Base-by-base conservation (phyloP, 805 yeast genomes). In the Wickerhamomyces kurtzmanii region DNA sequence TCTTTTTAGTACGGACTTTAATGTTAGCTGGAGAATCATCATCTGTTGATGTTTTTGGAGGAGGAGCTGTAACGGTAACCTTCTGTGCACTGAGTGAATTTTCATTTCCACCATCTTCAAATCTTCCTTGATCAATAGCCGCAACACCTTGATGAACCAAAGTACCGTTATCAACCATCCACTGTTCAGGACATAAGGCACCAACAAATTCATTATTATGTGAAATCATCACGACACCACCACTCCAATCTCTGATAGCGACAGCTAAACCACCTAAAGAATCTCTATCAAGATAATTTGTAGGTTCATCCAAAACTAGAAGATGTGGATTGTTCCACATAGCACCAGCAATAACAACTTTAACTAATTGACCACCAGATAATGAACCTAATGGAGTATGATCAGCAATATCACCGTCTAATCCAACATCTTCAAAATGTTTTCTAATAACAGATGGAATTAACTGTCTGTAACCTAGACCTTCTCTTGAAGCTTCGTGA, bases 301-400 rank as follows among this genome's bases (percentile, higher is more conserved):
- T 89, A 54, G 98, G 98, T 71, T 89, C 98, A 59, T 89, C 98
- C 36, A 89, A 69, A 23, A 89, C 98, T 39, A 89, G 71, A 57
- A 89, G 71, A 57, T 89, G 98, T 12, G 98, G 98, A 53, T 89
- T 91, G 62, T 91, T 89, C 98, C 98, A 89, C 91, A 89, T 89
- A 39, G 97, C 96, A 60, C 97, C 98, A 10, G 97, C 97, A 63
- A 89, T 89, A 35, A 89, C 98, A 38, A 89, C 97, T 60, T 89
- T 89, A 36, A 89, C 98, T 53, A 89, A 71, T 64, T 89, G 98
- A 47, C 98, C 98, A 54, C 98, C 98, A 15, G 96, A 86, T 39
- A 89, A 67, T 6, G 95, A 84, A 15, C 97, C 96, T 71, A 89
- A 65, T 30, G 96, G 96, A 12, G 96, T 89, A 57, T 89, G 97